Percentiles rank a stretch among this genome's conserved stretches.
Evolutionary conservation across 768 basidiomycete genomes (phyloP).

Genomic region (Artomyces pyxidatus): DNA sequence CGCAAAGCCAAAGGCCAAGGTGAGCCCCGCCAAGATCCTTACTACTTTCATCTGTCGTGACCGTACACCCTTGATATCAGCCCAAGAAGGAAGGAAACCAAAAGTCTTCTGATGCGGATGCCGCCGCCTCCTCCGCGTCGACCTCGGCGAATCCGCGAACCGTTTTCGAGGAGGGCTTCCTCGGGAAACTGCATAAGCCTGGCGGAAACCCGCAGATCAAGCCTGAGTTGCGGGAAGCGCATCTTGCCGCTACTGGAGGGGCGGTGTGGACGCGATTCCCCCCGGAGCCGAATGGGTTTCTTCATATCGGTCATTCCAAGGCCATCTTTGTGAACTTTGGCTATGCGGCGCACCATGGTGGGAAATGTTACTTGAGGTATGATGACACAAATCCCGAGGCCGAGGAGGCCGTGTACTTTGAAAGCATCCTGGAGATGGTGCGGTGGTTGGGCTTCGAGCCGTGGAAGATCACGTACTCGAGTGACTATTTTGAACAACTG

Average conservation of each 20-base stretch:
- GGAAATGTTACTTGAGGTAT: constrained; percentile 88
- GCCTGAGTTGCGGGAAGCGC: constrained; percentile 68
- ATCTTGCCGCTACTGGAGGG: constrained; percentile 73
- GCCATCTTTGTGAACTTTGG: constrained; percentile 98
- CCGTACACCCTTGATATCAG: constrained; percentile 27
- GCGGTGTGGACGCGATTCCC: constrained; percentile 94
- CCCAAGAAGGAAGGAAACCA: constrained; percentile 36
- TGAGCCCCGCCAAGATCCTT: too few species aligned
- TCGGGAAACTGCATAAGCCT: constrained; percentile 85
- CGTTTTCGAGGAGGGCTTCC: constrained; percentile 92
- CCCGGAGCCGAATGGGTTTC: constrained; percentile 95
- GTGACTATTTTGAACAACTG: constrained; percentile 87
- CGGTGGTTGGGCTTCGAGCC: constrained; percentile 98
- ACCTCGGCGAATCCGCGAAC: constrained; percentile 34
- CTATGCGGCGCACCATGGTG: constrained; percentile 92
- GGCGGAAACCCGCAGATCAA: constrained; percentile 89
- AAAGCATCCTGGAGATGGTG: constrained; percentile 90
- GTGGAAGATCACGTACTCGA: constrained; percentile 98
- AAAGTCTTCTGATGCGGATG: constrained; percentile 25
- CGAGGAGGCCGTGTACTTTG: constrained; percentile 93
- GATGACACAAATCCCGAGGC: constrained; percentile 99
- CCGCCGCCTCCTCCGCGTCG: constrained; percentile 29
- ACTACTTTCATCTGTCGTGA: not conserved
- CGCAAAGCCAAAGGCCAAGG: constrained; percentile 61
- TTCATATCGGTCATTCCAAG: constrained; percentile 96